These are phyloP conservation scores for Magnolia sinica DNA, from an alignment of 164 flowering plant genomes.

Conservation along the genomic window DNA sequence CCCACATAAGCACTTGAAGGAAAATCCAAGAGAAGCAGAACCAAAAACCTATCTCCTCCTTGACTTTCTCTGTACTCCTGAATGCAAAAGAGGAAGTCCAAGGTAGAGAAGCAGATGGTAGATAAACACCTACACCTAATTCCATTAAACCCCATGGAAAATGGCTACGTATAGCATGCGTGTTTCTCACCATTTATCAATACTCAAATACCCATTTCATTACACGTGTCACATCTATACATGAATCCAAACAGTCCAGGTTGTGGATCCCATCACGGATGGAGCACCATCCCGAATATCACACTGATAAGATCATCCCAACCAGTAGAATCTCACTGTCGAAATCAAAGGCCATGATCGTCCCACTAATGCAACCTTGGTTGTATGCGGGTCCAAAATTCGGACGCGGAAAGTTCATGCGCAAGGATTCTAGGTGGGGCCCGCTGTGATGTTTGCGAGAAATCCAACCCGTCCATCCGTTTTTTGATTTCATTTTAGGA, in stretches of 20 bases:
- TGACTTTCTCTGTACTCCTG: not conserved
- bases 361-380: not conserved
- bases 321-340: not conserved
- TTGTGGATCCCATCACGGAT: not conserved
- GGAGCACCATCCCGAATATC: not conserved
- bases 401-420: no score
- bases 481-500: no score
- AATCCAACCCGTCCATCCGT: no score
- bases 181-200: not conserved
- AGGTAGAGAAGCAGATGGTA: constrained; percentile 5
- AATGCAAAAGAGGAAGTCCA: not conserved
- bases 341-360: not conserved
- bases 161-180: no score
- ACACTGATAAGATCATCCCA: not conserved
- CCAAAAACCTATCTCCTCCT: not conserved
- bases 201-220: not conserved
- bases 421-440: no score
- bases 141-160: not conserved
- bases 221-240: not conserved
- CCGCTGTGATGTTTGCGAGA: no score
- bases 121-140: constrained; percentile 23
- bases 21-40: no score
- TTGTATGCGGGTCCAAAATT: not conserved
- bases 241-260: not conserved
- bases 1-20: no score